These are phyloP conservation scores for Aspergillus diversus DNA, from an alignment of 495 filamentous ascomycete species.

Conservation along the genomic window DNA sequence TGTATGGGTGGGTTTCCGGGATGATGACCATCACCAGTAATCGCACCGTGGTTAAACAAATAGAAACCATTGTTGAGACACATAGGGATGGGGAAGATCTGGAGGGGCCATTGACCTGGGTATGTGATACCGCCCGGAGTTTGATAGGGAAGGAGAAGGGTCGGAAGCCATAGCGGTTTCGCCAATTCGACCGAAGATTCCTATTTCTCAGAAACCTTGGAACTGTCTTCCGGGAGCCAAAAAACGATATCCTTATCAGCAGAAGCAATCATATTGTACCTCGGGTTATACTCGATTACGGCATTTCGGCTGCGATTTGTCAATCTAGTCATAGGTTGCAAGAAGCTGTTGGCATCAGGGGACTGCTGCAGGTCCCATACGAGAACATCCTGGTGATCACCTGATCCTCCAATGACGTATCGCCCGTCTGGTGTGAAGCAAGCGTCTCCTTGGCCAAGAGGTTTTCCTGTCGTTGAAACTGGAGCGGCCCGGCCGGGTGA, in stretches of 20 bases:
- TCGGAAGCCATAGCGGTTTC: slow-evolving; percentile 37
- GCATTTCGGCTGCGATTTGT: slow-evolving; percentile 68
- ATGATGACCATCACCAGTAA: slow-evolving; percentile 71
- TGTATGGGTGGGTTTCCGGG: slow-evolving; percentile 66
- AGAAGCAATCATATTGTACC: slow-evolving; percentile 85
- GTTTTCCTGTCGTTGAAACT: slow-evolving; percentile 49
- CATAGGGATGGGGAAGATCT: slow-evolving; percentile 44
- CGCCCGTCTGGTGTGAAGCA: slow-evolving; percentile 88
- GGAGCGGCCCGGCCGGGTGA: slow-evolving; percentile 50
- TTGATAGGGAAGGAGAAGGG: slow-evolving; percentile 66
- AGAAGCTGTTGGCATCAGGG: slow-evolving; percentile 50
- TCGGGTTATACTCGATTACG: slow-evolving; percentile 84
- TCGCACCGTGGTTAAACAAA: slow-evolving; percentile 63
- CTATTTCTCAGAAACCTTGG: slow-evolving; percentile 41
- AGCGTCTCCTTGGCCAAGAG: slow-evolving; percentile 73
- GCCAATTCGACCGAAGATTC: neutral
- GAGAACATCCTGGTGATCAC: slow-evolving; percentile 68
- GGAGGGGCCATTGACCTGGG: slow-evolving; percentile 61
- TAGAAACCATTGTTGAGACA: slow-evolving; percentile 56
- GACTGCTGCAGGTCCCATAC: slow-evolving; percentile 79
- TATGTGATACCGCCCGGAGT: slow-evolving; percentile 65
- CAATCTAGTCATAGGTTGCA: slow-evolving; percentile 67
- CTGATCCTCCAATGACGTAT: slow-evolving; percentile 77
- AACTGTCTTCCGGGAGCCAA: slow-evolving; percentile 70
- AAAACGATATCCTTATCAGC: slow-evolving; percentile 88